Percentiles rank a stretch among this genome's conserved stretches.
These are phyloP conservation scores for Salvia miltiorrhiza DNA, from an alignment of 257 asterid species.

Conservation along the genomic window DNA sequence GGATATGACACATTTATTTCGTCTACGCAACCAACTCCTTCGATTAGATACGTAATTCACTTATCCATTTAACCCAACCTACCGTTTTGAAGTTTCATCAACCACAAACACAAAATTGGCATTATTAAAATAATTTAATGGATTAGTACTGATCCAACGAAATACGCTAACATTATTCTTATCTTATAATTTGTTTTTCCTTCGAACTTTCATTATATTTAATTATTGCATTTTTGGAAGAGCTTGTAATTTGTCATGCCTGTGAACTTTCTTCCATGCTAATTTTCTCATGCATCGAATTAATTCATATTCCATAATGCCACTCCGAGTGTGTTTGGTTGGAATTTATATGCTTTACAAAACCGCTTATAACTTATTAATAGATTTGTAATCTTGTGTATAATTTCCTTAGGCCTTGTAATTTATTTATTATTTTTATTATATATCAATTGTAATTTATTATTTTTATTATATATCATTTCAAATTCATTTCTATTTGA, in stretches of 20 bases:
- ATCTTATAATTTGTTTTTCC: background rate
- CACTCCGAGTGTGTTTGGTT: no score
- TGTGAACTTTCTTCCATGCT: background rate
- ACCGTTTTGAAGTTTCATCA: background rate
- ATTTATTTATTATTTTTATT: no score
- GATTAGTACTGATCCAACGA: no score
- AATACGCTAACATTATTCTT: background rate
- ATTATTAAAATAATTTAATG: background rate
- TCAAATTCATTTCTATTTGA: no score
- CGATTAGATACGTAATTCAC: background rate
- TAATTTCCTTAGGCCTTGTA: no score
- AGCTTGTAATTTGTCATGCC: background rate
- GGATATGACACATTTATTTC: background rate
- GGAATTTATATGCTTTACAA: no score
- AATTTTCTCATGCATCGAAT: background rate
- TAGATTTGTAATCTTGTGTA: no score
- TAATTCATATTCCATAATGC: no score
- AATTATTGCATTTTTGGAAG: background rate
- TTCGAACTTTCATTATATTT: no score
- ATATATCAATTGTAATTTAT: no score
- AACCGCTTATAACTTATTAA: no score
- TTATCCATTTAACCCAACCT: background rate
- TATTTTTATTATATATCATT: no score
- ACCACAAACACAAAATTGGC: background rate
- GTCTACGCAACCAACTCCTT: constrained; percentile 3